Conservation (phyloP, 495 filamentous ascomycete genomes). For the Lasiosphaeria ovina region DNA sequence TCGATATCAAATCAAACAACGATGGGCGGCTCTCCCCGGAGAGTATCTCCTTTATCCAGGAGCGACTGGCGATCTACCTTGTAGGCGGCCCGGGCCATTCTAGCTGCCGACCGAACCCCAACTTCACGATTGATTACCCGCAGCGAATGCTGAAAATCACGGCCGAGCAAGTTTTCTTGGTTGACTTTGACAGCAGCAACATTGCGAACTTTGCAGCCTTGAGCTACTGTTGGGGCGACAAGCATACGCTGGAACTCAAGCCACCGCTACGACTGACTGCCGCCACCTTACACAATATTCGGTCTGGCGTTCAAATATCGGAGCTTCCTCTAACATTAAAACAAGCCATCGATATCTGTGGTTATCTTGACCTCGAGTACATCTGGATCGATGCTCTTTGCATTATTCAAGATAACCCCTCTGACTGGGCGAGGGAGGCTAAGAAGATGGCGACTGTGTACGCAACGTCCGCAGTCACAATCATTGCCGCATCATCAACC, state of each 20-base stretch:
- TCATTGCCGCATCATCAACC: constrained; percentile 16
- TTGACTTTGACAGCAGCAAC: constrained; percentile 1
- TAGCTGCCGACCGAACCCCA: background rate
- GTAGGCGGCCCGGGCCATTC: no score
- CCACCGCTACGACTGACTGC: background rate
- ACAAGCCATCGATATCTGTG: constrained; percentile 2
- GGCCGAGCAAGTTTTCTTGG: background rate
- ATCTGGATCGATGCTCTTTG: constrained; percentile 32
- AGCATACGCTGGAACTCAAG: constrained; percentile 2
- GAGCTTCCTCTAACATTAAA: constrained; percentile 2
- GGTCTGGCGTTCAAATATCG: background rate
- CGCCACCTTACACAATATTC: background rate
- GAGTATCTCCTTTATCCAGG: no score
- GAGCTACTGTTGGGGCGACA: constrained; percentile 10
- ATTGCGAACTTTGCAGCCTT: constrained; percentile 2
- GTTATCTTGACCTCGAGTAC: constrained; percentile 15
- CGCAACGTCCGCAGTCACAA: constrained; percentile 13
- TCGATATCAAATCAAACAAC: no score
- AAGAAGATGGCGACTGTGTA: constrained; percentile 22
- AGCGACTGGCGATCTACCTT: no score
- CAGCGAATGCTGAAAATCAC: background rate
- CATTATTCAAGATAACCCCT: constrained; percentile 20
- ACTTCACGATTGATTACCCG: background rate
- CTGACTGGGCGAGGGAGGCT: constrained; percentile 16
- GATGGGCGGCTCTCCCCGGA: no score